Evolutionary conservation across 768 basidiomycete species (phyloP), one percentile per base, ranked within the genome.

Genomic region (Lactarius deliciosus): DNA sequence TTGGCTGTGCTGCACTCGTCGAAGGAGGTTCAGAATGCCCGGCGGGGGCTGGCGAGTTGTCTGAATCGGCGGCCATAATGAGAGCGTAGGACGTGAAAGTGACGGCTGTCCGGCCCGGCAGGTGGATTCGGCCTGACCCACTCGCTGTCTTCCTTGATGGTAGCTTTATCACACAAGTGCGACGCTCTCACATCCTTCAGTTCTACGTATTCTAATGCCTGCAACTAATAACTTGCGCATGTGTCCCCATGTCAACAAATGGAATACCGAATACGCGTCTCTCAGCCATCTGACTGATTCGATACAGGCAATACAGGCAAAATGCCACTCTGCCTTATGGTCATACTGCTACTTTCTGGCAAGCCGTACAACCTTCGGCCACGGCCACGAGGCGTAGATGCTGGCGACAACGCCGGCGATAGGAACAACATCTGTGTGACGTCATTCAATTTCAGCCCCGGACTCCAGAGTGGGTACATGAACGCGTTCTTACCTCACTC

Each of bases 51-150:
- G 32, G 60, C 22, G 60, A 34, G 41, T 30, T 41, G 63, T 55
- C 67, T 28, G 68, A 13, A 38, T 54, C 50, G 66, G 13, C 47
- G 56, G 69, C 60, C 69, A 68, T 70, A 22, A 28, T 25, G 11
- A 56, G 32, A 56, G 32, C 32, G 20, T 30, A 10, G 58, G 54
- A 55, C 38, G 61, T 16, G 43, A 47, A 34, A 41, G 28, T 30
- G 30, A n/a, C 32, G 13, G 20, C 20, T 32, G 3, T 20, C 41
- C 20, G 55, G 28, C 18, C 50, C 25, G 50, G 25, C 50, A 5
- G 22, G 50, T 53, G 5, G 3, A 15, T 11, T 5, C 13, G 50
- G 43, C 20, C 16, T 18, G 41, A 41, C 41, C 43, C 9, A 45
- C 43, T 15, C 40, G 6, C 20, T 20, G 1, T 43, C 41, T 43